phyloP scores from a whole-genome alignment of 176 grass and related monocot genomes.

The Lolium multiflorum region DNA sequence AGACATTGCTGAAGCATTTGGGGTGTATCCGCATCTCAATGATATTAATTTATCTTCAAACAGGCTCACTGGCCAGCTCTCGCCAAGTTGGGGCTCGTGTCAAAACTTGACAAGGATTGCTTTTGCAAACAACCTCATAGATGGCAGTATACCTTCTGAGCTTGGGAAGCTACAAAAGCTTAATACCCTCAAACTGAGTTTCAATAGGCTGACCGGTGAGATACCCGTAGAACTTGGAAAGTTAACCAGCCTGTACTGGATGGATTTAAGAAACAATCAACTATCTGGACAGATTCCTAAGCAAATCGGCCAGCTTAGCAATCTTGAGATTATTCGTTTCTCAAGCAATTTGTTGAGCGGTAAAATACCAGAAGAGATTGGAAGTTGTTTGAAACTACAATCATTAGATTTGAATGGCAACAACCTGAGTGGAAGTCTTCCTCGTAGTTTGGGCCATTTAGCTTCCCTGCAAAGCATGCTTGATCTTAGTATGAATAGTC shows the following conservation, averaged over 20 bases:
- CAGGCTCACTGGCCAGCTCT: not conserved
- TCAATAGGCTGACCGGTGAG: not conserved
- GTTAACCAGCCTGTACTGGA: not conserved
- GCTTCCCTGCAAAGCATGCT: slow-evolving; percentile 20
- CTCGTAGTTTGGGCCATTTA: slow-evolving; percentile 30
- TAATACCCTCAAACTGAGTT: not conserved
- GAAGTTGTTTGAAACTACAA: not conserved
- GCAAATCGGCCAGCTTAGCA: not conserved
- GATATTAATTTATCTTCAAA: not conserved
- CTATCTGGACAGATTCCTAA: slow-evolving; percentile 4
- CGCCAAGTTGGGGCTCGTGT: not conserved
- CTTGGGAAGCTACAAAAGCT: not conserved
- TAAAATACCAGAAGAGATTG: slow-evolving; percentile 9
- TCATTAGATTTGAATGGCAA: slow-evolving; percentile 18
- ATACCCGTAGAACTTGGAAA: slow-evolving; percentile 1
- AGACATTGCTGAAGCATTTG: slow-evolving; percentile 35
- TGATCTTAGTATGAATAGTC: slow-evolving; percentile 52
- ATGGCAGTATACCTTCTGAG: slow-evolving; percentile 24
- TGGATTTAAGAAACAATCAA: slow-evolving; percentile 2
- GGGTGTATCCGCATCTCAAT: slow-evolving; percentile 23
- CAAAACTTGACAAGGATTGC: not conserved
- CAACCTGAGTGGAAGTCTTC: slow-evolving; percentile 39
- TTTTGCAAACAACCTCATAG: slow-evolving; percentile 13
- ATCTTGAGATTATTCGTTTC: not conserved
- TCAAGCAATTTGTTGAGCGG: not conserved